phyloP scores from a whole-genome alignment of 192 early-diverging fungal genomes.

The Kickxella alabastrina region DNA sequence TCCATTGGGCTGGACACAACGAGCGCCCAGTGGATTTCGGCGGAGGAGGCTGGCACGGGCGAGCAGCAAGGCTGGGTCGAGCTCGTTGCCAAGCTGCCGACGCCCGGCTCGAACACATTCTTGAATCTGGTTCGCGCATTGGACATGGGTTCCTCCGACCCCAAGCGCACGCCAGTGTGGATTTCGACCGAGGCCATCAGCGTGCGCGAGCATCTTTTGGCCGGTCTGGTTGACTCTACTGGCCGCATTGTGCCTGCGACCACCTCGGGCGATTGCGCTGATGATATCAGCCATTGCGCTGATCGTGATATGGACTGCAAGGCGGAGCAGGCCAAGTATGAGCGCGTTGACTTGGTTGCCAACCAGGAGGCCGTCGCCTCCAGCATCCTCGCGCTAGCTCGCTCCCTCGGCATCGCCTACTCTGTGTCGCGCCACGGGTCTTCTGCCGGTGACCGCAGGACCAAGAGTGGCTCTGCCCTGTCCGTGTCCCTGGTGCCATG shows the following conservation, averaged over 20 bases:
- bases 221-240: conserved; percentile 9
- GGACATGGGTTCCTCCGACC: no score
- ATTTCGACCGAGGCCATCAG: conserved; percentile 3
- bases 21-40: no score
- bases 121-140: no score
- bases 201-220: conserved; percentile 23
- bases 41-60: no score
- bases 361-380: not conserved
- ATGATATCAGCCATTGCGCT: not conserved
- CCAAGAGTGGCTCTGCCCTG: not conserved
- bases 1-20: no score
- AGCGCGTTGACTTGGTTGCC: not conserved
- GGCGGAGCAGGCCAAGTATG: conserved; percentile 4
- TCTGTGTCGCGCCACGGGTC: not conserved
- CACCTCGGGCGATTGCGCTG: not conserved
- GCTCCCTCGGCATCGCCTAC: conserved; percentile 16
- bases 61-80: no score
- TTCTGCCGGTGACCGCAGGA: not conserved
- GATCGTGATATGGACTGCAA: not conserved
- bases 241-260: not conserved
- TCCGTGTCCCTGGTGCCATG: conserved; percentile 3
- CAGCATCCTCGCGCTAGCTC: conserved; percentile 4
- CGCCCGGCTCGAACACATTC: no score
- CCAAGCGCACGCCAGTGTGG: no score
- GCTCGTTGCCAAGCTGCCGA: no score